phyloP scores from a whole-genome alignment of 1,284 basidiomycete genomes.

The Tylopilus orsonianus region DNA sequence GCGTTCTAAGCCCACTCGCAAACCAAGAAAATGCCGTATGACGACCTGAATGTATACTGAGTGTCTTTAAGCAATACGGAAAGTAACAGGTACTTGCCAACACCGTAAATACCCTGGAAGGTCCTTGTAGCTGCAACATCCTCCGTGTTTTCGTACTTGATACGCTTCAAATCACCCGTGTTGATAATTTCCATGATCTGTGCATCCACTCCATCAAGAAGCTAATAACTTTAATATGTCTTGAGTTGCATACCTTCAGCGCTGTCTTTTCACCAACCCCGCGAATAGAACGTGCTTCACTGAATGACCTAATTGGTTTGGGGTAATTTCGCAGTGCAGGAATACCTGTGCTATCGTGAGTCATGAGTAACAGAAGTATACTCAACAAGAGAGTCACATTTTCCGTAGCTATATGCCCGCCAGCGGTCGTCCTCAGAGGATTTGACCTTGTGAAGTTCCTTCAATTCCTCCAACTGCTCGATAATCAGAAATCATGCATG shows the following conservation, averaged over 20 bases:
- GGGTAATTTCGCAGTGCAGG: slow-evolving; percentile 52
- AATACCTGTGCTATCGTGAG: slow-evolving; percentile 45
- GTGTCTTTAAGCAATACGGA: background rate
- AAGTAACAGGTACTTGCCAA: slow-evolving; percentile 50
- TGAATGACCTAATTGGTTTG: slow-evolving; percentile 58
- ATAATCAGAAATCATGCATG: slow-evolving; percentile 1
- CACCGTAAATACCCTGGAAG: slow-evolving; percentile 83
- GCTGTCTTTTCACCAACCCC: slow-evolving; percentile 78
- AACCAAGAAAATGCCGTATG: slow-evolving; percentile 73
- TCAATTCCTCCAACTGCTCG: slow-evolving; percentile 60
- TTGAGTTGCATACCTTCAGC: slow-evolving; percentile 52
- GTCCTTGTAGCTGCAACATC: slow-evolving; percentile 52
- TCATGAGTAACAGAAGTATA: slow-evolving; percentile 8
- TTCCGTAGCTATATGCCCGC: slow-evolving; percentile 60
- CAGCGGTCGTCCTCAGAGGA: slow-evolving; percentile 57
- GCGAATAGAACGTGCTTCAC: slow-evolving; percentile 62
- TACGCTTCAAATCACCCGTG: slow-evolving; percentile 64
- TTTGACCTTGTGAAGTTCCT: slow-evolving; percentile 58
- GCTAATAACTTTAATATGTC: background rate
- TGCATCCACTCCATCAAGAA: background rate
- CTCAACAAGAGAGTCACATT: slow-evolving; percentile 42
- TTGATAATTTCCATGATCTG: slow-evolving; percentile 78
- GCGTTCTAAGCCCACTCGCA: slow-evolving; percentile 69
- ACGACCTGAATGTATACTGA: slow-evolving; percentile 43
- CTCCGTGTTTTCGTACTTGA: slow-evolving; percentile 60